phyloP scores from a whole-genome alignment of 768 basidiomycete species.

The Lepiota venenata region DNA sequence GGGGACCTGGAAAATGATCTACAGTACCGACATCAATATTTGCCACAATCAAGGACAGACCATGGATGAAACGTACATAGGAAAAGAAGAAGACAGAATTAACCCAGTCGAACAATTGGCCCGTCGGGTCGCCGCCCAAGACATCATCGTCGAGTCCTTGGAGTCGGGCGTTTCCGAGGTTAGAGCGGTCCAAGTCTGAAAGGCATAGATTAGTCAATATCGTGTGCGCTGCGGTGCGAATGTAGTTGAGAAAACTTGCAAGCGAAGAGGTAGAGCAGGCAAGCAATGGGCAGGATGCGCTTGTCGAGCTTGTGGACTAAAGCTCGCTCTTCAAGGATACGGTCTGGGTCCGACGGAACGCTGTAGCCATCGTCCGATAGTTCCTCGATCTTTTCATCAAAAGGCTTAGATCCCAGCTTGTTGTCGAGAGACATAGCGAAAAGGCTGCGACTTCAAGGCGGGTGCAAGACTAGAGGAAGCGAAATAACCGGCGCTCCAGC shows the following conservation, averaged over 20 bases:
- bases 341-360: neutral
- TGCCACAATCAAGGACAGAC: neutral
- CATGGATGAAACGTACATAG: conserved; percentile 45
- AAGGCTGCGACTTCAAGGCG: neutral
- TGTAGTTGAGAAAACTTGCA: conserved; percentile 41
- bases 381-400: conserved; percentile 30
- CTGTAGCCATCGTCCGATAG: conserved; percentile 9
- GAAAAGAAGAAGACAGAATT: conserved; percentile 78
- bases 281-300: conserved; percentile 68
- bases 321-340: conserved; percentile 31
- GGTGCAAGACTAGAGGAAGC: neutral
- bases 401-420: conserved; percentile 14
- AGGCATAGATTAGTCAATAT: neutral
- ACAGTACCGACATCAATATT: neutral
- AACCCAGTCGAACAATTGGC: conserved; percentile 73
- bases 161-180: conserved; percentile 76
- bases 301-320: conserved; percentile 64
- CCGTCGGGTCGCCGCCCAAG: conserved; percentile 66
- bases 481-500: neutral
- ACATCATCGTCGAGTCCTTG: conserved; percentile 65
- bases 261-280: conserved; percentile 73
- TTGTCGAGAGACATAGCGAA: conserved; percentile 14
- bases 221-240: neutral
- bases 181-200: conserved; percentile 68
- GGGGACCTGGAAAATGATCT: conserved; percentile 73